These are phyloP conservation scores for Schizosaccharomyces japonicus DNA, from an alignment of 805 yeast species.

Conservation along the genomic window DNA sequence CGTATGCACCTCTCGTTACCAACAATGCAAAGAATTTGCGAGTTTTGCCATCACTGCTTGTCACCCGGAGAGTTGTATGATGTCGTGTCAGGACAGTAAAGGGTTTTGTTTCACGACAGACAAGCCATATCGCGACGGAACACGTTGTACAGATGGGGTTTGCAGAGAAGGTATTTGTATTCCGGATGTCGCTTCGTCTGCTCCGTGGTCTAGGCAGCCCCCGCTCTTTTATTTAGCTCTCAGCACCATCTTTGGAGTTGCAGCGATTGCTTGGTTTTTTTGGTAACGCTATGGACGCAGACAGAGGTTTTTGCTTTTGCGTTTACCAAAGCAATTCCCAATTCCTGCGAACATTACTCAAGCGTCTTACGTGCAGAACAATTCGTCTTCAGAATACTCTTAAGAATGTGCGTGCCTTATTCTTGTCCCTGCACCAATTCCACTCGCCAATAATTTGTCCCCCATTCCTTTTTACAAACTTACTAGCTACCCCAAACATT, in stretches of 20 bases:
- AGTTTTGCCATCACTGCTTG: background rate
- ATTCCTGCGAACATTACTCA: too few species aligned
- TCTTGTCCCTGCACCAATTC: too few species aligned
- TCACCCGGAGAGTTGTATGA: background rate
- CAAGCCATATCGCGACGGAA: background rate
- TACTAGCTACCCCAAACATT: too few species aligned
- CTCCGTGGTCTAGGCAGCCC: background rate
- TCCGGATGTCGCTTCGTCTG: background rate
- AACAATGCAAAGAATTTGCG: constrained; percentile 13
- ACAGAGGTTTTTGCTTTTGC: too few species aligned
- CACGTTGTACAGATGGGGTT: background rate
- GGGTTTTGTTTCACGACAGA: background rate
- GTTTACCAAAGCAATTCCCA: too few species aligned
- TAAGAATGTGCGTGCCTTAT: too few species aligned
- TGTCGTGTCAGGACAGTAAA: background rate
- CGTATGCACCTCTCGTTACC: constrained; percentile 17
- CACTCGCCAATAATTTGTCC: too few species aligned
- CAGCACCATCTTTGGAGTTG: background rate
- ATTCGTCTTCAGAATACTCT: too few species aligned
- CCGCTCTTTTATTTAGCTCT: background rate
- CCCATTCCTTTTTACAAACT: too few species aligned
- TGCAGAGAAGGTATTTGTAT: background rate
- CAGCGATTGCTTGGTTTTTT: constrained; percentile 1
- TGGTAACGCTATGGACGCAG: too few species aligned
- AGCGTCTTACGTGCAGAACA: too few species aligned